Conservation (phyloP, 2,329 filamentous ascomycete species). For the Zelopaecilomyces penicillatus region DNA sequence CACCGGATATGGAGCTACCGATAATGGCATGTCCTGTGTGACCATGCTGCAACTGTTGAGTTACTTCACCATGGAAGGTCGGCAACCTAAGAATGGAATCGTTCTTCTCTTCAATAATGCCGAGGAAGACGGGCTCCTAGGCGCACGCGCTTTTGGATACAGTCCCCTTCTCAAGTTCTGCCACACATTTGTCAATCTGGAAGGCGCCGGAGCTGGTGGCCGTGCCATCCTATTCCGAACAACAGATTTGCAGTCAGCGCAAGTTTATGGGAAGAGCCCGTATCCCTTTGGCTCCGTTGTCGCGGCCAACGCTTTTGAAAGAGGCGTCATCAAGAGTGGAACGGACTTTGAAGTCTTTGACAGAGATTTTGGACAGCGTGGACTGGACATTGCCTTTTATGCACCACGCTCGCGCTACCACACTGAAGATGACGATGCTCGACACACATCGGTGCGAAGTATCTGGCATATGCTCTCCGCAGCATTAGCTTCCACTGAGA, state of each 20-base stretch:
- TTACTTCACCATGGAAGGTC: constrained; percentile 67
- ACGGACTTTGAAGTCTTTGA: constrained; percentile 87
- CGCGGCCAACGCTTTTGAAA: constrained; percentile 74
- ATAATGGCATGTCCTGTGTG: constrained; percentile 87
- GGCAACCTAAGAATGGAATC: constrained; percentile 70
- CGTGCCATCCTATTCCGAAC: constrained; percentile 80
- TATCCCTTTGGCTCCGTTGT: constrained; percentile 81
- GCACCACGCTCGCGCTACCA: constrained; percentile 81
- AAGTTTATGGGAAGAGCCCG: constrained; percentile 61
- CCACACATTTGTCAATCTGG: constrained; percentile 87
- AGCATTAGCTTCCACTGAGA: constrained; percentile 64
- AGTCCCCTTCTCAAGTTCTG: constrained; percentile 73
- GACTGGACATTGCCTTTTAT: constrained; percentile 88
- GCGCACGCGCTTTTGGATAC: constrained; percentile 74
- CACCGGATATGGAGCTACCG: constrained; percentile 86
- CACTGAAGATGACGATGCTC: constrained; percentile 77
- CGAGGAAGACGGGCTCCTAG: constrained; percentile 87
- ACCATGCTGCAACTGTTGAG: constrained; percentile 76
- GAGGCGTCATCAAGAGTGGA: constrained; percentile 69
- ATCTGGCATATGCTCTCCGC: constrained; percentile 95
- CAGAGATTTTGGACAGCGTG: constrained; percentile 68
- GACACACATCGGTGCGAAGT: constrained; percentile 61
- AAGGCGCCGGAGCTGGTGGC: constrained; percentile 88
- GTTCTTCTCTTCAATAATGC: constrained; percentile 88
- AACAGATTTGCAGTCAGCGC: constrained; percentile 78